These are phyloP conservation scores for Nemania bipapillata DNA, from an alignment of 2,329 filamentous ascomycete genomes.

Conservation along the genomic window DNA sequence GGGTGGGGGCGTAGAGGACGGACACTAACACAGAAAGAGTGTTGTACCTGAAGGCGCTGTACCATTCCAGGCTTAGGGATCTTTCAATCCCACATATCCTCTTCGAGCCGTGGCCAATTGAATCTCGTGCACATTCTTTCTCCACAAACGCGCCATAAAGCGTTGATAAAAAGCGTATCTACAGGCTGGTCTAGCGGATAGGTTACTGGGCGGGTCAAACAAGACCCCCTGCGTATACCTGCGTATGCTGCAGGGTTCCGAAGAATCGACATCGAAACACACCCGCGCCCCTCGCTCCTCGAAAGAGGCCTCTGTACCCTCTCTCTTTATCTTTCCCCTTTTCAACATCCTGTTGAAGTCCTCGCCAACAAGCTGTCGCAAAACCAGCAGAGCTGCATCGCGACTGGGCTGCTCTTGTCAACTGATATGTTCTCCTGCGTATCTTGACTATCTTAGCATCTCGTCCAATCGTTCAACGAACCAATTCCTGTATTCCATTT, in stretches of 20 bases:
- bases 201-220: constrained; percentile 30
- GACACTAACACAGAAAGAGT: constrained; percentile 1
- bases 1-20: constrained; percentile 6
- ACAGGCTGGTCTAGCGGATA: background rate
- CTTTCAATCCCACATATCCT: background rate
- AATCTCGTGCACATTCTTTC: background rate
- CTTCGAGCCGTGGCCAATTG: constrained; percentile 19
- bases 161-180: too few relatives aligned
- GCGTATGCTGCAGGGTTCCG: background rate
- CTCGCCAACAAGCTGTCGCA: constrained; percentile 21
- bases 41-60: background rate
- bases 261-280: constrained; percentile 22
- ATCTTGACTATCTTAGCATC: constrained; percentile 21
- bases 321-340: constrained; percentile 13
- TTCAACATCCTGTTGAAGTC: constrained; percentile 19
- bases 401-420: constrained; percentile 31
- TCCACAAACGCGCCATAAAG: constrained; percentile 1
- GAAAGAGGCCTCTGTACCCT: constrained; percentile 25
- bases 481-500: background rate
- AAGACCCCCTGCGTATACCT: too few relatives aligned
- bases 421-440: constrained; percentile 10
- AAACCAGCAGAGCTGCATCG: constrained; percentile 28
- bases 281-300: constrained; percentile 15
- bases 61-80: background rate
- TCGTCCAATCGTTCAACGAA: constrained; percentile 37